Base-by-base conservation (phyloP, 257 asterid species). In the Solanum virginianum region DNA sequence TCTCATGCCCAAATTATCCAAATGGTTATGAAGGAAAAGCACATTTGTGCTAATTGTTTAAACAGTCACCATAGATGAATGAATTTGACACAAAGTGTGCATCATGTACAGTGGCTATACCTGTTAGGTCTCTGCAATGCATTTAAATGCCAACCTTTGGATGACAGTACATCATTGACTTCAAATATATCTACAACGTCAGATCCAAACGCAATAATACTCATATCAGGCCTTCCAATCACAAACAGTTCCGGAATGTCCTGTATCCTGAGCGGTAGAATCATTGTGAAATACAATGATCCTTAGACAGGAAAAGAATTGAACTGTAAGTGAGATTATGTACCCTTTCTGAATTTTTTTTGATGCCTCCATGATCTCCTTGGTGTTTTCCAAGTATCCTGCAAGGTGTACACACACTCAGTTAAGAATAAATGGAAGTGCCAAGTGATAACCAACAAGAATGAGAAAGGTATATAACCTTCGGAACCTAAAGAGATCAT, bases 41-140 rank as follows among this genome's bases (percentile, higher is more conserved):
- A 1, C 49, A 79, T 79, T 26, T 53, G 24, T 26, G 18, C n/a
- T 79, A 51, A 16, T 17, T 79, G 62, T 53, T 79, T 51, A 26
- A 9, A 53, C 17, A 7, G 39, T 45, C 12, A 43, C 57, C 39
- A 45, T 22, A 12, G 49, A 79, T 79, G 63, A 79, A 79, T 16
- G 65, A 53, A 5, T 53, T 13, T 13, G n/a, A 47, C 13, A 74
- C 22, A 1, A 79, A 79, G 49, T 79, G 39, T n/a, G 65, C 83
- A 79, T 53, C 83, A 53, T 79, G 83, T 79, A 10, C 18, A 79
- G 65, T 79, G 45, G 26, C 49, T 26, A 79, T 89, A 92, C 99
- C 99, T 97, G 90, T 94, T 97, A 62, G 98, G 99, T 89, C 98
- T 94, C 91, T 97, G 99, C 86, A 97, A 86, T 47, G 98, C 98